Percentiles rank a stretch among this genome's conserved stretches.
These are phyloP conservation scores for Geranomyces michiganensis DNA, from an alignment of 192 early-diverging fungal species.

Conservation along the genomic window DNA sequence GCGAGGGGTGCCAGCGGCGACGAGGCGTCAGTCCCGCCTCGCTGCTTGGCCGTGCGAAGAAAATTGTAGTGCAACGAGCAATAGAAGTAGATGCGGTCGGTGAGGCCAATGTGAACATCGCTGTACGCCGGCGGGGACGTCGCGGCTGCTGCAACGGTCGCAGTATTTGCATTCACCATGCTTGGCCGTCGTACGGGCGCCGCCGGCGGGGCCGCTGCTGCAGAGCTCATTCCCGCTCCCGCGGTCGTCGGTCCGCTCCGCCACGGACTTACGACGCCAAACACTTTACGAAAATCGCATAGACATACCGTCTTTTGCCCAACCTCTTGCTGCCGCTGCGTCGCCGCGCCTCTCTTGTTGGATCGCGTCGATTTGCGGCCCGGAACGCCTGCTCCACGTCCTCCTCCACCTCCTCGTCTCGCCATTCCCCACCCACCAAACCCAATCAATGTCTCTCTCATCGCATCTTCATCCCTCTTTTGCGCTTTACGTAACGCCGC, in stretches of 20 bases:
- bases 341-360: neutral
- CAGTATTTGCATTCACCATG: constrained; percentile 6
- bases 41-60: constrained; percentile 36
- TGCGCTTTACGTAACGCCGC: constrained; percentile 25
- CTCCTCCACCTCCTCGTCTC: neutral
- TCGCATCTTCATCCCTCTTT: constrained; percentile 44
- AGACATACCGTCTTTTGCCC: constrained; percentile 47
- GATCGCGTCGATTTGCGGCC: neutral
- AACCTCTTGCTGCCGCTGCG: constrained; percentile 17
- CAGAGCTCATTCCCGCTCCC: neutral
- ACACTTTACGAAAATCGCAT: constrained; percentile 53
- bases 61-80: constrained; percentile 59
- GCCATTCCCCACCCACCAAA: constrained; percentile 53
- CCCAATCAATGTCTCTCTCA: constrained; percentile 36
- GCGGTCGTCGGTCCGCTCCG: constrained; percentile 24
- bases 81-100: constrained; percentile 61
- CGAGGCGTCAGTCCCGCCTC: neutral
- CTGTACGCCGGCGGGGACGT: constrained; percentile 23
- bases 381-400: neutral
- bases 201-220: neutral
- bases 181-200: neutral
- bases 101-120: constrained; percentile 44
- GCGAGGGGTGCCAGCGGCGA: constrained; percentile 25
- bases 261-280: constrained; percentile 53
- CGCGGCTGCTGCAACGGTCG: constrained; percentile 1